Conservation (phyloP, 129 eudicot species). For the Artemisia argyi region DNA sequence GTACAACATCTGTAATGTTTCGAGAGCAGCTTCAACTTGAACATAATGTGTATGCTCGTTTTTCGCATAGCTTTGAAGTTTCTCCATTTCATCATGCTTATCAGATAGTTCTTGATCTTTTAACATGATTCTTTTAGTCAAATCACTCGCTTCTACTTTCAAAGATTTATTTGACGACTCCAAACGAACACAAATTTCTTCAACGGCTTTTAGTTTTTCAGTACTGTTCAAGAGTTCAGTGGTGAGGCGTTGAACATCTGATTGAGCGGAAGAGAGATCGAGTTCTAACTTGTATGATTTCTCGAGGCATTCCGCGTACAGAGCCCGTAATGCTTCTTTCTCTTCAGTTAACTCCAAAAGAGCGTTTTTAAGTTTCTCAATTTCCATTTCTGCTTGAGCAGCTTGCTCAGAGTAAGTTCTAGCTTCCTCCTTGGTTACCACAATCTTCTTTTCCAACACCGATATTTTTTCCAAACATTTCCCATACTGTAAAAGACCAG, state of each 20-base stretch:
- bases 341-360: conserved; percentile 55
- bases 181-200: conserved; percentile 59
- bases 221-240: conserved; percentile 44
- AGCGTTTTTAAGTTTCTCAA: conserved; percentile 43
- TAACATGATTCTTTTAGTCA: conserved; percentile 55
- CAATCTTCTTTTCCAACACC: conserved; percentile 52
- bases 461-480: conserved; percentile 61
- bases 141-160: conserved; percentile 62
- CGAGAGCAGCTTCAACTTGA: conserved; percentile 68
- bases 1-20: conserved; percentile 56
- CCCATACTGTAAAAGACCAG: conserved; percentile 47
- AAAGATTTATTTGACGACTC: conserved; percentile 64
- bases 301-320: conserved; percentile 64
- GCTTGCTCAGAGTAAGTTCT: conserved; percentile 42
- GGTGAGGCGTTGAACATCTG: conserved; percentile 58
- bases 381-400: conserved; percentile 63
- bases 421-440: conserved; percentile 43
- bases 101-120: conserved; percentile 68
- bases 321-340: conserved; percentile 55
- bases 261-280: conserved; percentile 52
- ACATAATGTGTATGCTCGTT: conserved; percentile 57
- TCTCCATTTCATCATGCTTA: conserved; percentile 69
- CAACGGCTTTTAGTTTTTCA: conserved; percentile 49
- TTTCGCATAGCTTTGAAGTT: conserved; percentile 49
- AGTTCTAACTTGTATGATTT: conserved; percentile 59